A percentile compares a stretch with the other conserved stretches of the same genome.
phyloP scores from a whole-genome alignment of 2,329 filamentous ascomycete genomes.

The Aureobasidium uvarum region DNA sequence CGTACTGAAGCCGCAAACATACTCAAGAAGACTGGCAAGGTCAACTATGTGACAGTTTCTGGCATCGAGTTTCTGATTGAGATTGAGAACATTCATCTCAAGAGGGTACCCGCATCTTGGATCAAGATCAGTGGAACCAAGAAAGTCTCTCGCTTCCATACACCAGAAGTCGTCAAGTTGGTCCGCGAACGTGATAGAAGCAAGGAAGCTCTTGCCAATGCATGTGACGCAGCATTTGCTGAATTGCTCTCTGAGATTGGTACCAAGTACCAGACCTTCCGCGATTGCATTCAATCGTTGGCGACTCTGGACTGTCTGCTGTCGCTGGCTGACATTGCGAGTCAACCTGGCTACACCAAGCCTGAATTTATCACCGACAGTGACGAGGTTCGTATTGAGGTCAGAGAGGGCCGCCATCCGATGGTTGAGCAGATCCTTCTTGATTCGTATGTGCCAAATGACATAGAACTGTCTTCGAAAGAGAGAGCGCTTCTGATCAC shows the following conservation, averaged over 20 bases:
- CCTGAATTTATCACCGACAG: conserved; percentile 58
- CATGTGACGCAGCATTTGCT: conserved; percentile 80
- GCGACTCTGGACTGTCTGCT: conserved; percentile 87
- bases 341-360: conserved; percentile 82
- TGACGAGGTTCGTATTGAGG: conserved; percentile 64
- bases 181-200: conserved; percentile 89
- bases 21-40: conserved; percentile 63
- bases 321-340: conserved; percentile 79
- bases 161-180: conserved; percentile 80
- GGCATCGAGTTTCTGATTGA: conserved; percentile 96
- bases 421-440: conserved; percentile 92
- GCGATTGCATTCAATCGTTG: conserved; percentile 82
- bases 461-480: conserved; percentile 65
- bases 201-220: conserved; percentile 86
- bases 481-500: conserved; percentile 83
- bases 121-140: conserved; percentile 93
- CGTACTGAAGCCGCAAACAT: conserved; percentile 67
- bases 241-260: conserved; percentile 71
- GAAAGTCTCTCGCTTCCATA: conserved; percentile 87
- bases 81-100: conserved; percentile 77
- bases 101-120: conserved; percentile 91
- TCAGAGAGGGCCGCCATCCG: conserved; percentile 78
- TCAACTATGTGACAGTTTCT: conserved; percentile 77
- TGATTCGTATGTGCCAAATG: conserved; percentile 87
- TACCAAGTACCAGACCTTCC: conserved; percentile 81